Evolutionary conservation across 768 basidiomycete species (phyloP).

Genomic region (Cantharellus cinnabarinus): DNA sequence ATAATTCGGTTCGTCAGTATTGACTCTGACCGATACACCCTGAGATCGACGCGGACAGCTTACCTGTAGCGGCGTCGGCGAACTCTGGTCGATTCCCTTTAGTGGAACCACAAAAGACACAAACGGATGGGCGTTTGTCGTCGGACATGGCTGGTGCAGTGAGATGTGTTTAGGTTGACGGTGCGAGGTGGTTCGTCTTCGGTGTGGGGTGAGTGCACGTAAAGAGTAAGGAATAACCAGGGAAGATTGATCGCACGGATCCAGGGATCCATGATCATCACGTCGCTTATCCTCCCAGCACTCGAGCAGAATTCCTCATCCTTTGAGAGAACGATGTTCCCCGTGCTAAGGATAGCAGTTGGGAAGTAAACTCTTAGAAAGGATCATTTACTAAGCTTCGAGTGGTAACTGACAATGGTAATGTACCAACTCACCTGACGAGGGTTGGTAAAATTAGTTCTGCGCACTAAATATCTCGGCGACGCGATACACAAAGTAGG

Average conservation of each 20-base stretch:
- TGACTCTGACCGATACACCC: not conserved
- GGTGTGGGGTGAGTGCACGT: not conserved
- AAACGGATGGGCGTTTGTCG: constrained; percentile 3
- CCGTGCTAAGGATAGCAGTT: too few relatives aligned
- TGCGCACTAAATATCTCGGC: too few relatives aligned
- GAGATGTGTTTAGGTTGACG: too few relatives aligned
- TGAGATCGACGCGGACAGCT: constrained; percentile 14
- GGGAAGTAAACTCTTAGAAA: too few relatives aligned
- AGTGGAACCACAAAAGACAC: constrained; percentile 68
- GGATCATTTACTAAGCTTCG: too few relatives aligned
- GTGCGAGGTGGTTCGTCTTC: not conserved
- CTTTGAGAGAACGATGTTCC: too few relatives aligned
- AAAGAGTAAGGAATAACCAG: not conserved
- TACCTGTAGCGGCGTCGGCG: constrained; percentile 47
- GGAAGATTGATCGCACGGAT: not conserved
- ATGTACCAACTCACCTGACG: too few relatives aligned
- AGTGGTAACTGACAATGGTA: too few relatives aligned
- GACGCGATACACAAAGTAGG: too few relatives aligned
- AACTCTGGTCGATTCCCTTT: constrained; percentile 41
- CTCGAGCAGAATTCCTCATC: not conserved
- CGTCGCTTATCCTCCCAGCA: not conserved
- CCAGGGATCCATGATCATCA: not conserved
- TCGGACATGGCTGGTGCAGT: too few relatives aligned
- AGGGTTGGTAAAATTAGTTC: too few relatives aligned
- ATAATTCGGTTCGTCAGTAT: constrained; percentile 1